Evolutionary conservation across 177 flowering plant genomes (phyloP), one percentile per base, ranked within the genome.

Genomic region (Vitis hybrid): DNA sequence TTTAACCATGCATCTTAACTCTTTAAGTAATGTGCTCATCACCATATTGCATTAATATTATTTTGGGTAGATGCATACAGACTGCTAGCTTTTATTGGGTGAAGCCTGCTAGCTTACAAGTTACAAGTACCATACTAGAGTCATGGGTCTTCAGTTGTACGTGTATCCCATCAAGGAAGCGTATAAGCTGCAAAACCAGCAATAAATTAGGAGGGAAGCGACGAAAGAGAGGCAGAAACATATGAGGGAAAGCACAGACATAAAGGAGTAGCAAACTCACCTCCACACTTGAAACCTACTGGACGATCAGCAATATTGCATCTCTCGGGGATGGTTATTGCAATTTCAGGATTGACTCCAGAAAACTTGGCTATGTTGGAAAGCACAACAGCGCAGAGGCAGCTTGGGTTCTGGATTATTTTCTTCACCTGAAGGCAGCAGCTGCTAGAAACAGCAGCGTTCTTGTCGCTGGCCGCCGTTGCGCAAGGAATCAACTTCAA

Each of bases 381-480:
- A 13, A 85, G 82, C 84, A 85, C 56, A 17, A 85, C 82, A n/a
- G 89, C 88, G 61, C 91, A 87, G 12, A 87, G 85, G 62, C 89
- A 87, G 54, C 61, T 64, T 2, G 89, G 87, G 71, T 75, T 87
- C 71, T 81, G 72, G 5, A 84, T 86, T 0, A 85, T 30, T 17
- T 59, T 75, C 77, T 78, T 80, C 52, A 85, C 81, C 61, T 72
- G 74, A 24, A 67, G 58, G 56, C 91, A 87, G 77, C 91, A 87
- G 48, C 70, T 62, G 14, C 52, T 58, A 2, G 86, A 71, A 27
- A 80, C 84, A 1, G 73, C 4, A 3, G 86, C 82, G 1, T 75
- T 76, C 67, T 56, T 74, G 56, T 85, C 89, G 48, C 68, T 65
- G 15, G 89, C 88, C 1, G 91, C 89, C 14, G 57, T 32, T 27